phyloP scores from a whole-genome alignment of 352 stramenopile genomes.

The Phytopythium kandeliae region DNA sequence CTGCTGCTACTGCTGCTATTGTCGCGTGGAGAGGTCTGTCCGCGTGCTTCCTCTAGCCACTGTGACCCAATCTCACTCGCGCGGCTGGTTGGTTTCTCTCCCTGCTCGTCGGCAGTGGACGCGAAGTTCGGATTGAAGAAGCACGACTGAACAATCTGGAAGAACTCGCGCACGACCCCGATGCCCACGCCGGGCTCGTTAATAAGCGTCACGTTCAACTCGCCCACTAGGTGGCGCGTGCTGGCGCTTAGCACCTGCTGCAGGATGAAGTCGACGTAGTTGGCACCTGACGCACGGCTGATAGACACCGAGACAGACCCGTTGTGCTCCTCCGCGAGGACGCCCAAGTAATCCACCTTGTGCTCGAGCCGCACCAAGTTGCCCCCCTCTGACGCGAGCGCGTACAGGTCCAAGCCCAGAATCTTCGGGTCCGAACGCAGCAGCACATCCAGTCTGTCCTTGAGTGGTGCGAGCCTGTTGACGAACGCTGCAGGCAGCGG shows the following conservation, averaged over 20 bases:
- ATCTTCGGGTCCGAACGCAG: conserved; percentile 70
- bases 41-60: conserved; percentile 53
- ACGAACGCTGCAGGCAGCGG: conserved; percentile 27
- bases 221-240: conserved; percentile 38
- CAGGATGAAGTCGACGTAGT: conserved; percentile 67
- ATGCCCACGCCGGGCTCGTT: conserved; percentile 62
- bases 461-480: conserved; percentile 29
- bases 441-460: conserved; percentile 50
- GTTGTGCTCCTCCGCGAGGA: conserved; percentile 51
- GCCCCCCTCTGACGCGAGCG: conserved; percentile 31
- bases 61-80: conserved; percentile 52
- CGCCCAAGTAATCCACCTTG: conserved; percentile 69
- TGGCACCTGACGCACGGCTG: conserved; percentile 47
- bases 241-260: conserved; percentile 57
- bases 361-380: conserved; percentile 56
- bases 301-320: conserved; percentile 49
- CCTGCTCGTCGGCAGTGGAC: not conserved
- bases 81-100: conserved; percentile 13
- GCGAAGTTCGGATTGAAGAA: conserved; percentile 39
- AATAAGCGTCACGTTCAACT: conserved; percentile 60
- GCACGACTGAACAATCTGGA: conserved; percentile 59
- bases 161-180: conserved; percentile 67
- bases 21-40: conserved; percentile 16
- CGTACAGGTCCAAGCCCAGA: conserved; percentile 59
- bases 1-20: not conserved